Base-by-base conservation (phyloP, 1,139 yeast species). In the Nakaseomyces sp. region DNA sequence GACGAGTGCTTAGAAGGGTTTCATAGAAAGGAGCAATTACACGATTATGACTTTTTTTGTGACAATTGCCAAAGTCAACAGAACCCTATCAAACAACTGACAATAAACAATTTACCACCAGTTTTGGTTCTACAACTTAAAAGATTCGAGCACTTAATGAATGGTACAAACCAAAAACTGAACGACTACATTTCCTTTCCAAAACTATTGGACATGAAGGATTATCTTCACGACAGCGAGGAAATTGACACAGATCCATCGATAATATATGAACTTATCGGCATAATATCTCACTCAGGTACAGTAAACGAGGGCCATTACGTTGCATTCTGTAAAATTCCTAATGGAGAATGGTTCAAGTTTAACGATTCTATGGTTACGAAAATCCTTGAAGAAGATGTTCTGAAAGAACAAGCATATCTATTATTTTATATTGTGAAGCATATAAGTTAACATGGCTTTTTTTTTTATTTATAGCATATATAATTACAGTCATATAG, bases 231-330 rank as follows among this genome's bases (percentile, higher is more conserved):
- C 10, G 16, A 38, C 28, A 57, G 49, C 36, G 57, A 52, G 12
- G 53, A 49, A 4, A 18, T 31, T 16, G 29, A 26, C 2, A 46
- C 33, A 24, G 50, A 46, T 4, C 63, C 65, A 4, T 51, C 55
- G 37, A 65, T 77, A 32, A 64, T 74, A 2, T 89, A 83, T 63
- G 96, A 89, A 62, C 70, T 91, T 39, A 86, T 81, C 65, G 95
- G 93, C 1, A 77, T 88, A 33, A 81, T 91, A 9, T 79, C 89
- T 56, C 98, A 91, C 61, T 79, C 79, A 39, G 98, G 98, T 1
- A 80, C 91, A 20, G 93, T 89, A 5, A 86, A 87, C 59, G 91
- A 96, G 1, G 98, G 98, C 10, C 98, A 91, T 64, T 91, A 91
- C 61, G 75, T 89, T 15, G 84, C 93, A 18, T 74, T 81, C 54